These are phyloP conservation scores for Skeletonema marinoi DNA, from an alignment of 108 stramenopile genomes.

Conservation along the genomic window DNA sequence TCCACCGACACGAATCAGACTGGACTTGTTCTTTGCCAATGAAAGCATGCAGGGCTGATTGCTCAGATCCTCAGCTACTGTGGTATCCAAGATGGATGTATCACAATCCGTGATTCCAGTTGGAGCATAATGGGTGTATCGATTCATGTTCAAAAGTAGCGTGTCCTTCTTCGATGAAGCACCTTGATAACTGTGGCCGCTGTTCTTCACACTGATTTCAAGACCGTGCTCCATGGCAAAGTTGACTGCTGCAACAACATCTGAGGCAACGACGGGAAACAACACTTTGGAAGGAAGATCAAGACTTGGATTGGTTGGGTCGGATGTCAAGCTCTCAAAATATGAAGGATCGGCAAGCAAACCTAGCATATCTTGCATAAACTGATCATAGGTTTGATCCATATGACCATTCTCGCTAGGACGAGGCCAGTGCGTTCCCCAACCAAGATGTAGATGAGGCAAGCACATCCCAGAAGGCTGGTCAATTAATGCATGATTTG, in stretches of 20 bases:
- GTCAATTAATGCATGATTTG: too few species aligned
- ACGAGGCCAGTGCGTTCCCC: not conserved
- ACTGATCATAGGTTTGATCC: not conserved
- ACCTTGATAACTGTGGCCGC: conserved; percentile 6
- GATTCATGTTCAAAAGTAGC: conserved; percentile 7
- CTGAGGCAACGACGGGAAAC: too few species aligned
- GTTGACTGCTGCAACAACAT: too few species aligned
- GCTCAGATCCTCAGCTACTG: too few species aligned
- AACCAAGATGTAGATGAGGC: not conserved
- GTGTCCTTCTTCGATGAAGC: conserved; percentile 2
- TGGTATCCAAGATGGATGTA: too few species aligned
- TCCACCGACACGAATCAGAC: too few species aligned
- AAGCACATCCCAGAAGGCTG: too few species aligned
- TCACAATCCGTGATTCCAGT: not conserved
- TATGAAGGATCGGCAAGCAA: not conserved
- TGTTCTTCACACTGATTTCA: not conserved
- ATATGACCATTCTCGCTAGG: not conserved
- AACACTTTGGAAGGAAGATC: too few species aligned
- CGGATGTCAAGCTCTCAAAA: not conserved
- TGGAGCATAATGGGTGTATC: conserved; percentile 9
- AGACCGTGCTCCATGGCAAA: not conserved
- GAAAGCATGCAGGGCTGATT: too few species aligned
- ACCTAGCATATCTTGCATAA: not conserved
- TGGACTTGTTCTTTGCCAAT: too few species aligned
- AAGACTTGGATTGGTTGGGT: not conserved